Evolutionary conservation across 2,329 filamentous ascomycete genomes (phyloP).

Genomic region (Penicillium expansum): DNA sequence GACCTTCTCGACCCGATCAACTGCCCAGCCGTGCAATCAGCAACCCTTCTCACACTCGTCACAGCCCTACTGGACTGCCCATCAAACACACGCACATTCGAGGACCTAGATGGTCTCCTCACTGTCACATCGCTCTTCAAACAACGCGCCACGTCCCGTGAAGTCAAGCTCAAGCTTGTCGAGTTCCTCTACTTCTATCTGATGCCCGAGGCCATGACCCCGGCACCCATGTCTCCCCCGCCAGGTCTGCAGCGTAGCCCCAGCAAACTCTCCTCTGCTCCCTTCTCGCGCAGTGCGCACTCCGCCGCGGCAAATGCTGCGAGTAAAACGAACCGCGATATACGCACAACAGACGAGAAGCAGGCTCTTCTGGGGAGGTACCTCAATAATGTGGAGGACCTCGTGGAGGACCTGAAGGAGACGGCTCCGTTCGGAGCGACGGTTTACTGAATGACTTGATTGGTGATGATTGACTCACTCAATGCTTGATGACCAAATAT

Average conservation of each 20-base stretch:
- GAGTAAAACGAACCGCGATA: conserved; percentile 39
- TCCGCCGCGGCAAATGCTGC: conserved; percentile 22
- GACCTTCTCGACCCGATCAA: conserved; percentile 92
- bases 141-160: conserved; percentile 75
- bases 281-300: conserved; percentile 49
- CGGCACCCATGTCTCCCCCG: conserved; percentile 41
- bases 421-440: conserved; percentile 68
- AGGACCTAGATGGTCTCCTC: conserved; percentile 84
- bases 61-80: conserved; percentile 83
- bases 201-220: conserved; percentile 74
- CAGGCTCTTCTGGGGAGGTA: conserved; percentile 73
- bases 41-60: conserved; percentile 85
- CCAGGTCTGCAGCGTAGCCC: conserved; percentile 63
- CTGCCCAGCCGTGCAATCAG: conserved; percentile 86
- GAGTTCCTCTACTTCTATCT: conserved; percentile 99
- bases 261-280: conserved; percentile 62
- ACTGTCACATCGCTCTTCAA: conserved; percentile 93
- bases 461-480: conserved; percentile 12
- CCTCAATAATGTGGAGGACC: conserved; percentile 76
- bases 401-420: conserved; percentile 79
- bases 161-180: conserved; percentile 92
- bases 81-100: conserved; percentile 85
- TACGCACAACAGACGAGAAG: conserved; percentile 75
- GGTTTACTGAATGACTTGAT: conserved; percentile 33
- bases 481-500: conserved; percentile 14